Conservation (phyloP, 2,329 filamentous ascomycete genomes). For the Claviceps capensis region DNA sequence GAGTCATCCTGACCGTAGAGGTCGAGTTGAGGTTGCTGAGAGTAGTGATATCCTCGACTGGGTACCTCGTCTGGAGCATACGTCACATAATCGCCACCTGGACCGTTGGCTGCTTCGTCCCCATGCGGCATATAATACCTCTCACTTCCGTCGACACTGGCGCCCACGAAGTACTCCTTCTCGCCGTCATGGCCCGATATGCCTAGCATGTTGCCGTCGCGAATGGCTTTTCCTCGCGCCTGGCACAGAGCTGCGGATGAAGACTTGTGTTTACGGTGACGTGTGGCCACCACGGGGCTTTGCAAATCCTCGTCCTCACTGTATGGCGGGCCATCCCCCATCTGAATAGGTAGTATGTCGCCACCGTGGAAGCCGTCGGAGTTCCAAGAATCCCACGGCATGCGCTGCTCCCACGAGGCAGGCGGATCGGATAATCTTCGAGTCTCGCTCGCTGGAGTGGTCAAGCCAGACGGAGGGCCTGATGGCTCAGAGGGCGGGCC, state of each 20-base stretch:
- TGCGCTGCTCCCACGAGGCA: constrained; percentile 58
- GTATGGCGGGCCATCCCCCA: constrained; percentile 80
- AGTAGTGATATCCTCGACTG: constrained; percentile 30
- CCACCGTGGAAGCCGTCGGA: constrained; percentile 43
- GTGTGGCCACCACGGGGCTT: constrained; percentile 74
- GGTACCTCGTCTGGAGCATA: constrained; percentile 55
- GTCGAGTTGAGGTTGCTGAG: constrained; percentile 31
- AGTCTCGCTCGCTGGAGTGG: constrained; percentile 72
- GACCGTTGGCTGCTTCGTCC: constrained; percentile 57
- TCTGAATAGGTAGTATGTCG: constrained; percentile 69
- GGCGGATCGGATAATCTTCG: constrained; percentile 75
- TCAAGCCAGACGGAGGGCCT: constrained; percentile 58
- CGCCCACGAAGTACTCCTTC: constrained; percentile 52
- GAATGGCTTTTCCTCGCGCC: constrained; percentile 31
- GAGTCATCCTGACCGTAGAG: constrained; percentile 41
- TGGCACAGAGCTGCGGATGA: constrained; percentile 35
- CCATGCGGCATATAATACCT: constrained; percentile 61
- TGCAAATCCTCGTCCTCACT: constrained; percentile 93
- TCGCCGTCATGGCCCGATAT: constrained; percentile 42
- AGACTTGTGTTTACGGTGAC: constrained; percentile 78
- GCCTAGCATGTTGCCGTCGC: constrained; percentile 30
- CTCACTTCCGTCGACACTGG: constrained; percentile 57
- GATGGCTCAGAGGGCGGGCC: constrained; percentile 70
- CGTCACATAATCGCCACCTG: constrained; percentile 68
- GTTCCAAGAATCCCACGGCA: constrained; percentile 43